Base-by-base conservation (phyloP, 805 yeast species). In the Wickerhamomyces sydowiorum region DNA sequence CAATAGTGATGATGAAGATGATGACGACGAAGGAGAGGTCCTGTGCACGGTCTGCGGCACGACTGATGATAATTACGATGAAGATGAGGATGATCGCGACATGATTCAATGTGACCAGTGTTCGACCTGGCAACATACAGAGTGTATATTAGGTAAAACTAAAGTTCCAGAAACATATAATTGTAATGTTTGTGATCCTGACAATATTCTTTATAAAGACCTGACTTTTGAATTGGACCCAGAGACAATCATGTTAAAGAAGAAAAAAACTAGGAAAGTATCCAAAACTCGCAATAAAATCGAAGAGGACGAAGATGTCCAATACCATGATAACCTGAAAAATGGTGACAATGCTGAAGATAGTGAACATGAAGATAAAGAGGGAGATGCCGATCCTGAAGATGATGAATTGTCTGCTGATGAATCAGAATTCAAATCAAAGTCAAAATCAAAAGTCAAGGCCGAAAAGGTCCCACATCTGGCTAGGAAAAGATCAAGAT, bases 51-150 rank as follows among this genome's bases (percentile, higher is more conserved):
- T 76, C 0, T 82, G 89, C 60, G 83, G 82, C 3, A 66, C 84
- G 2, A 75, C 69, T 18, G 76, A 75, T 42, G 70, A 62, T 15
- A 80, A 77, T 47, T 80, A 77, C 54, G 67, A 80, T 51, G 83
- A 73, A 46, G 80, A 70, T 0, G 70, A 69, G 4, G 86, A 79
- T 46, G 58, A 60, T 1, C 79, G 84, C 13, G 67, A 66, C 12
- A 80, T 81, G 84, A 72, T 82, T 22, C 78, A 78, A 52, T 83
- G 90, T 60, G 86, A 79, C 22, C 50, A 61, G 7, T 83, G 90
- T 55, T 60, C 69, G 36, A 75, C 87, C 2, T 83, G 89, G 89
- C 89, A 83, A 55, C 90, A 83, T 54, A 73, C 75, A 25, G 62
- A 56, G 41, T 83, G 90, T 59, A 69, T 81, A 75, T 72, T 81